Evolutionary conservation across 177 flowering plant species (phyloP), one percentile per base, ranked within the genome.

Genomic region (Telopea speciosissima): DNA sequence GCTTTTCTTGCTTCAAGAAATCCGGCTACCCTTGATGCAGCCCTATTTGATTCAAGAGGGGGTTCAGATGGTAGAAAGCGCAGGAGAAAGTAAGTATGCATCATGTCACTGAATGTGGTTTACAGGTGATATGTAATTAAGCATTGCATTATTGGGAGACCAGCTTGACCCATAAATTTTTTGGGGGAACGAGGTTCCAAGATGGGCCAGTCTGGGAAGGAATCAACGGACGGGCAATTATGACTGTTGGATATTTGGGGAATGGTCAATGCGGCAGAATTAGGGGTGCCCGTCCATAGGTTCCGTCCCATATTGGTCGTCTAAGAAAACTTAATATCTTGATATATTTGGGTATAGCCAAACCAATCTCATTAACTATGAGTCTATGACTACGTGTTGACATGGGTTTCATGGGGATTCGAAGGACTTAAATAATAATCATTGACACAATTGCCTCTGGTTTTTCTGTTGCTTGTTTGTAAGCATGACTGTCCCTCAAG

Each of bases 1-100:
- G 95, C 98, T 67, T 95, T 93, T 79, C 89, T 95, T 81, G 98
- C 98, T 81, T 95, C 98, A 71, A 87, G 91, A 86, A 95, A 95
- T 73, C 99, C 97, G 42, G 99, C 99, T 54, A 95, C 99, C 28
- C 92, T 90, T 73, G 98, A 95, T 81, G 98, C 99, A 44, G 83
- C 98, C 40, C 73, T 93, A 28, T 95, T 93, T 85, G 98, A 95
- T 81, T 86, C 98, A 68, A 86, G 88, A 25, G 96, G 97, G 62
- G 97, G 92, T 70, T 78, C 83, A 66, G 85, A 82, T 75, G 83
- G 74, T 72, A 80, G 88, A 24, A 95, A 91, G 77, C 81, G 92
- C 72, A 89, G 80, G 80, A 84, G 89, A 70, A 91, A 88, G 99
- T 93, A 88, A 83, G 90, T 79, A 7, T 31, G 4, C 16, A 25